Conservation (phyloP, 768 basidiomycete species). For the Xanthoconium purpureum region DNA sequence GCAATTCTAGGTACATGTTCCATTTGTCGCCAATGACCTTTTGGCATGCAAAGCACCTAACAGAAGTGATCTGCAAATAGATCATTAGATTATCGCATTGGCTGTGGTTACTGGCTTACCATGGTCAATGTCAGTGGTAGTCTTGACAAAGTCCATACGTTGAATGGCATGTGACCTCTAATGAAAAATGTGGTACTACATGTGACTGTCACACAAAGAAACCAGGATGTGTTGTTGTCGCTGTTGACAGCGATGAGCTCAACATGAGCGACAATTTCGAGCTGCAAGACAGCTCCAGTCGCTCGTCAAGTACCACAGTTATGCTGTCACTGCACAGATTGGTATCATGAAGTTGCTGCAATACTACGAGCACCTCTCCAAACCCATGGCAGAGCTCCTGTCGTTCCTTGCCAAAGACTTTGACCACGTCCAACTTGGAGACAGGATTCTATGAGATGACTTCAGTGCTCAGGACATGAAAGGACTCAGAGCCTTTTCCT, state of each 20-base stretch:
- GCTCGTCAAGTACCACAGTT: constrained; percentile 25
- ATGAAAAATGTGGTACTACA: constrained; percentile 12
- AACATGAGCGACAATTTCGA: constrained; percentile 54
- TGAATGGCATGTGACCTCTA: constrained; percentile 4
- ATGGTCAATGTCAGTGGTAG: constrained; percentile 16
- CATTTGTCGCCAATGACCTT: constrained; percentile 98
- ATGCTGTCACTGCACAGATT: no score
- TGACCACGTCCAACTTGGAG: constrained; percentile 84
- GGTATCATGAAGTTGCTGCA: no score
- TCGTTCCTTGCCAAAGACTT: constrained; percentile 78
- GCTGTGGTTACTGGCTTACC: constrained; percentile 13
- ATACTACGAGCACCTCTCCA: constrained; percentile 91
- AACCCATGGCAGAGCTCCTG: constrained; percentile 91
- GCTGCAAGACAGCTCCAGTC: constrained; percentile 75
- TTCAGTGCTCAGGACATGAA: constrained; percentile 80
- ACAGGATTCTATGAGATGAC: constrained; percentile 85
- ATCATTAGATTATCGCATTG: not conserved
- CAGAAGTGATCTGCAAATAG: constrained; percentile 79
- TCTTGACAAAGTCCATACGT: not conserved
- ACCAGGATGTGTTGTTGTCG: constrained; percentile 7
- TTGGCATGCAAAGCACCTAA: constrained; percentile 94
- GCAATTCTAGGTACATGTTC: constrained; percentile 79
- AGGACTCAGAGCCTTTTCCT: constrained; percentile 79
- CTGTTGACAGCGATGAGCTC: constrained; percentile 4
- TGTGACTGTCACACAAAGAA: constrained; percentile 20